Conservation (phyloP, 2,329 filamentous ascomycete species). For the Xylaria polymorpha region DNA sequence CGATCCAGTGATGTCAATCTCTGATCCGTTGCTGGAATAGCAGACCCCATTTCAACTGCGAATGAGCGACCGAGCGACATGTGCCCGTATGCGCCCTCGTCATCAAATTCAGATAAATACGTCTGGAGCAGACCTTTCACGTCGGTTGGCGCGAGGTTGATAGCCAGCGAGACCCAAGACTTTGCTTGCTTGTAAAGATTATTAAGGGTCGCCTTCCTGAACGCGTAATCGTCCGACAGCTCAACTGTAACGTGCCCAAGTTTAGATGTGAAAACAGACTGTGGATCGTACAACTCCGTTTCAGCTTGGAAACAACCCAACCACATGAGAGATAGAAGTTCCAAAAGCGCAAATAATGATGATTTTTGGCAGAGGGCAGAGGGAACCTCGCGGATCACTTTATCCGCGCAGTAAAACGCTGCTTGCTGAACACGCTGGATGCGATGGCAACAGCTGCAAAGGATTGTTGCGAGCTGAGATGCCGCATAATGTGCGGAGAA, state of each 20-base stretch:
- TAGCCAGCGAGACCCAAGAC: conserved; percentile 81
- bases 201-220: conserved; percentile 83
- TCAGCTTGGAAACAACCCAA: conserved; percentile 92
- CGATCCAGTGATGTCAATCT: conserved; percentile 84
- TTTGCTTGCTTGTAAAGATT: conserved; percentile 81
- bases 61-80: conserved; percentile 94
- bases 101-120: conserved; percentile 93
- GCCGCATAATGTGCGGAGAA: conserved; percentile 96
- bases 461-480: conserved; percentile 84
- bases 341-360: conserved; percentile 91
- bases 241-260: conserved; percentile 85
- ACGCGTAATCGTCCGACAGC: conserved; percentile 91
- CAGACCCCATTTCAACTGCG: conserved; percentile 89
- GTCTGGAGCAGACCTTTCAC: conserved; percentile 96
- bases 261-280: conserved; percentile 80
- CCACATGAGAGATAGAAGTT: conserved; percentile 95
- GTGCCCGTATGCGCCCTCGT: conserved; percentile 90
- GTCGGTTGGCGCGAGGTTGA: conserved; percentile 89
- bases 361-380: conserved; percentile 90
- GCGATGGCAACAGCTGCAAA: conserved; percentile 91
- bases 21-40: conserved; percentile 87
- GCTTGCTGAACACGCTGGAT: conserved; percentile 92
- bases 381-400: conserved; percentile 84
- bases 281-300: conserved; percentile 91
- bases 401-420: conserved; percentile 83